Base-by-base conservation (phyloP, 2,329 filamentous ascomycete species). In the Leptodontidium sp. region DNA sequence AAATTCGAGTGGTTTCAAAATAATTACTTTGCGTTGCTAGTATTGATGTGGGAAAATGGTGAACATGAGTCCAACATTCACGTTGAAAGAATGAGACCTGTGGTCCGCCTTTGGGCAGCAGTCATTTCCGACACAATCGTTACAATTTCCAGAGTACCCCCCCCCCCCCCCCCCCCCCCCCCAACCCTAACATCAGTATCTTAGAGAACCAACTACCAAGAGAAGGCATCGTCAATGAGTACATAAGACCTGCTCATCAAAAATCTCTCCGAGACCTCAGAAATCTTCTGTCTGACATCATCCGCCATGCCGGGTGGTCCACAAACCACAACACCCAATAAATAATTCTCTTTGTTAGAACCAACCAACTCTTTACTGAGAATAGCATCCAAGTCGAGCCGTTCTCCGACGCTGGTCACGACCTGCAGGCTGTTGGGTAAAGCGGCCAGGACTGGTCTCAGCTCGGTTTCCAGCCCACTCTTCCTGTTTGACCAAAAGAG, bases 211-310 rank as follows among this genome's bases (percentile, higher is more conserved):
- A 53, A 17, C 50, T 52, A 64, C 61, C 61, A 53, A 40, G 43
- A 50, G 29, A 53, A 64, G 8, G 61, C 32, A 7, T 64, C 61
- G 2, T 64, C 61, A 40, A 64, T 24, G 35, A 64, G 45, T n/a
- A 59, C 35, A 59, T 59, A 43, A 8, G 35, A 24, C 9, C 57
- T 59, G 24, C 26, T 53, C 21, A 50, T 50, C 61, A 64, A 26
- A 38, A 52, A 29, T 2, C 38, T 62, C 43, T 24, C 29, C 59
- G 40, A 40, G 6, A 62, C 17, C 9, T 47, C 21, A 15, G 26
- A 12, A 29, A 50, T 11, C 38, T 29, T 50, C 38, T 4, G 8
- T 35, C 43, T 32, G n/a, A 62, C 59, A 49, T 50, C 40, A 50
- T 62, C 59, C n/a, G 21, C 43, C 43, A 61, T 29, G 12, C 59